Evolutionary conservation across 768 basidiomycete genomes (phyloP), one percentile per base, ranked within the genome.

Genomic region (Hypholoma sublateritium): DNA sequence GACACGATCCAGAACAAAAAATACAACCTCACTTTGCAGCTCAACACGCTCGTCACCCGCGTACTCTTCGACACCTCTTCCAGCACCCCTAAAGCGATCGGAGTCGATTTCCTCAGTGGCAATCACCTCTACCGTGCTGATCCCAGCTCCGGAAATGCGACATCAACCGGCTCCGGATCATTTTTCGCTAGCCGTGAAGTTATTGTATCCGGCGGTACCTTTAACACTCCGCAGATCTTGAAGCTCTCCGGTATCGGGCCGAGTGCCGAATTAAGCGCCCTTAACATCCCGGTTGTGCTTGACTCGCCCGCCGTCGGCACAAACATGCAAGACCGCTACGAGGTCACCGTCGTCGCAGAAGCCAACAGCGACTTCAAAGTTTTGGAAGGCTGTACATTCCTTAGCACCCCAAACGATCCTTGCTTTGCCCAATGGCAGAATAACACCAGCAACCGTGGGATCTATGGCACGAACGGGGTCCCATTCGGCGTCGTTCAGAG

Each of bases 161-260:
- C 43, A 4, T 17, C 32, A 16, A 46, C 53, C 4, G 53, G 53
- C 14, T 53, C 53, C 6, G 53, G 53, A 1, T n/a, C 42, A 28
- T 53, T 45, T 42, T 45, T 53, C 44, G 53, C 53, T 22, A 53
- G 36, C 22, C 53, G 53, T n/a, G 53, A 53, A 21, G 53, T 53
- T 19, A 53, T 53, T n/a, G 11, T 53, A 12, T 44, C 53, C 11
- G 53, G 53, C 3, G 53, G 53, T 19, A 22, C 53, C 2, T 53
- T 53, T 25, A 53, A 53, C 28, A 53, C 53, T 3, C 53, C 53
- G 2, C 53, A 53, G 19, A 53, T 53, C 34, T 39, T 53, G 11
- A 53, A 53, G 17, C 53, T 53, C 17, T 53, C 53, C 19, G 53
- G 53, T 5, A 45, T 53, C 19, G 53, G 53, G 25, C 42, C 53